Base-by-base conservation (phyloP, 1,139 yeast species). In the Zygoascus sp. region DNA sequence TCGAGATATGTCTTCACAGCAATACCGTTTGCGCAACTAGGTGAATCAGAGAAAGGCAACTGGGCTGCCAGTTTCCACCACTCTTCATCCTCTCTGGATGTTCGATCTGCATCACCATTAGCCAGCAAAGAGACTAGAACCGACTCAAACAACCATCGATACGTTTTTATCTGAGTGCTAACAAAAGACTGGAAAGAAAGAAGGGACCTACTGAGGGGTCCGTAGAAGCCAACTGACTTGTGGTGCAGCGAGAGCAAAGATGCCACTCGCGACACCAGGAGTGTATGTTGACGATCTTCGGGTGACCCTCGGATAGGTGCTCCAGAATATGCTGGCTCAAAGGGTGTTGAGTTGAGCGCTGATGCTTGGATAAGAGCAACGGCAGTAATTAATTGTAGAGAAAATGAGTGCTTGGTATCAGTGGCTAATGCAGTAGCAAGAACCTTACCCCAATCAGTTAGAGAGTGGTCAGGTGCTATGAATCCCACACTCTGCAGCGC, bases 161-260 rank as follows among this genome's bases (percentile, higher is more conserved):
- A 63, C 42, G 74, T 73, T 16, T 65, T 66, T 32, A 74, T 73
- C 43, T 84, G 66, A 45, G 77, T 76, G 49, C 79, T 74, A 44
- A 83, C 64, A 50, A 81, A 80, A 13, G 89, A 82, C 60, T 92
- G 76, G 61, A 83, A 85, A 38, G 77, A 73, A 47, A 83, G 68
- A 32, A 85, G 69, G 46, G 75, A 73, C 52, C 83, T 74, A 20
- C 86, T 83, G 38, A 84, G 69, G 4, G 92, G 90, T 0, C 92
- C 92, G 49, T 78, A 77, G 60, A 81, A 76, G 52, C 79, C 80
- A 30, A 77, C 74, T 4, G 84, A 81, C 20, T 65, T 69, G 54
- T 80, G 79, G 17, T 75, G 71, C 37, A 81, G 68, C 52, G 72
- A 73, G 50, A 77, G 74, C 40, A 82, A 68, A 1, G 83, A 71